A percentile compares a stretch with the other conserved stretches of the same genome.
These are phyloP conservation scores for Annulohypoxylon moriforme DNA, from an alignment of 495 filamentous ascomycete genomes.

Conservation along the genomic window DNA sequence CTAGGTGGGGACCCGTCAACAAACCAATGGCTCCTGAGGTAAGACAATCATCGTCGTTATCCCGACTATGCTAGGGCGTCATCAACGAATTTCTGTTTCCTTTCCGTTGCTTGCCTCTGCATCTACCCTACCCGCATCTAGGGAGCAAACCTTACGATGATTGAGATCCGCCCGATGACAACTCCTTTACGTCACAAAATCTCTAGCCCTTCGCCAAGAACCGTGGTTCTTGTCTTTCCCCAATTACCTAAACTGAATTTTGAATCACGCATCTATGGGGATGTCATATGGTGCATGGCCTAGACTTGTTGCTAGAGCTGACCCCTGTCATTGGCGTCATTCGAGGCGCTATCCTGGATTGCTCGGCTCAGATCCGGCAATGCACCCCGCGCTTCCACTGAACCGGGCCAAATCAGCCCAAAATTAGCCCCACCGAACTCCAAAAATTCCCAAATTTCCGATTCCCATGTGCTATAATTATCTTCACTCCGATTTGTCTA, in stretches of 20 bases:
- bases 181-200: constrained; percentile 27
- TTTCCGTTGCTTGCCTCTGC: constrained; percentile 16
- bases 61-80: not conserved
- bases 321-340: constrained; percentile 53
- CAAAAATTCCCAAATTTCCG: not conserved
- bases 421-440: constrained; percentile 30
- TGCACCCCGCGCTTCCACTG: constrained; percentile 52
- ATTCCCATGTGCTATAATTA: constrained; percentile 40
- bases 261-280: constrained; percentile 27
- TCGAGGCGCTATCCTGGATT: constrained; percentile 23
- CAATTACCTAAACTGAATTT: constrained; percentile 23
- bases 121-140: not conserved
- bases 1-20: constrained; percentile 83
- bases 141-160: not conserved
- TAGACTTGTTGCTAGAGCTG: constrained; percentile 29
- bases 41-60: constrained; percentile 55
- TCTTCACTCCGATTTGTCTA: constrained; percentile 41
- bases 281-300: constrained; percentile 27
- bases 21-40: constrained; percentile 99
- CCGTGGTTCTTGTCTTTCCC: constrained; percentile 15
- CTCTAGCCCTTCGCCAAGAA: not conserved
- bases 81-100: constrained; percentile 12
- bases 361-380: constrained; percentile 41
- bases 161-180: constrained; percentile 16
- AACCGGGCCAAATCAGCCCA: constrained; percentile 30